Evolutionary conservation across 805 yeast genomes (phyloP).

Genomic region (Cyberlindnera meyerae): DNA sequence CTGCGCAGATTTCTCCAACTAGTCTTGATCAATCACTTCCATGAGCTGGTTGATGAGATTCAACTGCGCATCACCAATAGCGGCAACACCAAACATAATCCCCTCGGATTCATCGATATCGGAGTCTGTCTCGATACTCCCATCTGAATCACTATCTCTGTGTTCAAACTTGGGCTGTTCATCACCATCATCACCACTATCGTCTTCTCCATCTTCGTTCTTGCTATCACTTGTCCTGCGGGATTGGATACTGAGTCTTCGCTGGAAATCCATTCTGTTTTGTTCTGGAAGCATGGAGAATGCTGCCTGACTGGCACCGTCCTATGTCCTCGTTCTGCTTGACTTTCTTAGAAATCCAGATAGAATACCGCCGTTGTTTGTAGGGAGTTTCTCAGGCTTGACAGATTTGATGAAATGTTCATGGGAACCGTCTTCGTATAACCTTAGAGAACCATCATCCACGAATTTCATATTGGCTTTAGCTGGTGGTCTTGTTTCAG

Average conservation of each 20-base stretch:
- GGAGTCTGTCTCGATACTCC: conserved; percentile 7
- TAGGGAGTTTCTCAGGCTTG: conserved; percentile 24
- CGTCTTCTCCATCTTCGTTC: conserved; percentile 12
- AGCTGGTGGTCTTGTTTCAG: no score
- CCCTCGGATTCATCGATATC: conserved; percentile 6
- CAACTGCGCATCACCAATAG: conserved; percentile 47
- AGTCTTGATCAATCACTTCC: conserved; percentile 40
- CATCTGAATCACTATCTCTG: conserved; percentile 5
- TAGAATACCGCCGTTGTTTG: conserved; percentile 19
- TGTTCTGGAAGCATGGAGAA: conserved; percentile 27
- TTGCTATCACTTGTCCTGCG: conserved; percentile 20
- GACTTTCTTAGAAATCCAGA: conserved; percentile 22
- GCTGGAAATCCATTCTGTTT: conserved; percentile 26
- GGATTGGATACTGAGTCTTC: conserved; percentile 25
- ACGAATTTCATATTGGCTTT: conserved; percentile 2
- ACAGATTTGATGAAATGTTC: conserved; percentile 21
- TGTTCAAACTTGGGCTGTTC: no score
- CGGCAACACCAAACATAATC: conserved; percentile 27
- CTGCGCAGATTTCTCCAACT: conserved; percentile 13
- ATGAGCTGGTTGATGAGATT: conserved; percentile 43
- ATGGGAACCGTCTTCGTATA: conserved; percentile 23
- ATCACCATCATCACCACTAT: conserved; percentile 6
- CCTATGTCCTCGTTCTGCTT: conserved; percentile 9
- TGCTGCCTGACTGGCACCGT: conserved; percentile 19
- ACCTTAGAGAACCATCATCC: conserved; percentile 15